A percentile compares a stretch with the other conserved stretches of the same genome.
Conservation (phyloP, 2,329 filamentous ascomycete species). For the Cryphonectria parasitica region DNA sequence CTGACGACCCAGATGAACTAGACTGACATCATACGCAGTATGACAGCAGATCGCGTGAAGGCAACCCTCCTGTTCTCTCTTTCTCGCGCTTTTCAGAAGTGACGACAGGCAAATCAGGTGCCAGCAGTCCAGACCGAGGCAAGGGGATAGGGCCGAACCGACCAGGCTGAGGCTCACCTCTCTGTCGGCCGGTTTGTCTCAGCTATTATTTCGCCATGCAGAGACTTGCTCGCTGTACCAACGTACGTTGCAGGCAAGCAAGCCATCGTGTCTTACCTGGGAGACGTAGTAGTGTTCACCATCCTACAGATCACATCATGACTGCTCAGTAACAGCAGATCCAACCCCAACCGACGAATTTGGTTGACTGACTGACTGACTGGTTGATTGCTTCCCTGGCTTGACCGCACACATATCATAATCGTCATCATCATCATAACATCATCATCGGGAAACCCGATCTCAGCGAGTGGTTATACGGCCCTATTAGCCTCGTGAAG, state of each 20-base stretch:
- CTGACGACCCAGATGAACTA: constrained; percentile 16
- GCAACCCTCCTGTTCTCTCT: not conserved
- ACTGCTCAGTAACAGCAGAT: not conserved
- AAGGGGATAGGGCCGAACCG: constrained; percentile 13
- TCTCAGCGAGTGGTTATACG: not conserved
- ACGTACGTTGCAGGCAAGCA: not conserved
- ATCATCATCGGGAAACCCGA: constrained; percentile 6
- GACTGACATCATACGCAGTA: constrained; percentile 28
- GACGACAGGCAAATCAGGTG: constrained; percentile 8
- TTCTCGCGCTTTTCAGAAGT: not conserved
- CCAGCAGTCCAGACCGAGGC: not conserved
- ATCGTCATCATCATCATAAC: not conserved
- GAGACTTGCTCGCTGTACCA: not conserved
- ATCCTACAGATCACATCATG: not conserved
- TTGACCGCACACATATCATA: not conserved
- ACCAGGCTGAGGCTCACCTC: constrained; percentile 14
- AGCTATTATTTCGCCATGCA: not conserved
- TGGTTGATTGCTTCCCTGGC: not conserved
- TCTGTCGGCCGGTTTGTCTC: constrained; percentile 13
- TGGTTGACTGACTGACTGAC: not conserved
- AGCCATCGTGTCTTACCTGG: not conserved
- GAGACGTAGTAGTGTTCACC: not conserved
- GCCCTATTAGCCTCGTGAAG: not conserved
- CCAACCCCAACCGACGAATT: no score
- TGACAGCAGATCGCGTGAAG: constrained; percentile 12